Evolutionary conservation across 768 basidiomycete species (phyloP).

Genomic region (Psilocybe tampanensis): DNA sequence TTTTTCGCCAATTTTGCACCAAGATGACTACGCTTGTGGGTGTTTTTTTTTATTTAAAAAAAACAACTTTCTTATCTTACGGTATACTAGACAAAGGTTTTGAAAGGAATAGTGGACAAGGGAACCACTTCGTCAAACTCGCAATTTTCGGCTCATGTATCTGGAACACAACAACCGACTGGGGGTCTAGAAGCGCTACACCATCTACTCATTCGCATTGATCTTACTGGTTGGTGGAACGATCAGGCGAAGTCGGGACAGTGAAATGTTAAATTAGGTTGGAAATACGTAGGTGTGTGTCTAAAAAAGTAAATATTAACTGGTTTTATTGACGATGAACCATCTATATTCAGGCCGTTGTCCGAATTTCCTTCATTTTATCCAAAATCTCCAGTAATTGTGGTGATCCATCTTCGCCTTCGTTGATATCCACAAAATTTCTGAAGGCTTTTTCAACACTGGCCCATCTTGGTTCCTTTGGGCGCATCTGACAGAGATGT

Average conservation of each 20-base stretch:
- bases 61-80: constrained; percentile 14
- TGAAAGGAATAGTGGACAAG: constrained; percentile 62
- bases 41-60: constrained; percentile 2
- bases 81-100: constrained; percentile 48
- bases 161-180: constrained; percentile 37
- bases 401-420: constrained; percentile 20
- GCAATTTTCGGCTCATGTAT: constrained; percentile 23
- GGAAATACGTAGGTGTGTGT: no score
- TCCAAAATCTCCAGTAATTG: constrained; percentile 14
- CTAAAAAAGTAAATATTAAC: no score
- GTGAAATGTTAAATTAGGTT: no score
- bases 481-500: constrained; percentile 32
- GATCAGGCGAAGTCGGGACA: constrained; percentile 7
- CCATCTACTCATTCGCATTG: constrained; percentile 55
- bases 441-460: constrained; percentile 32
- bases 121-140: constrained; percentile 27
- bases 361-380: constrained; percentile 9
- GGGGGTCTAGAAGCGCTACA: constrained; percentile 58
- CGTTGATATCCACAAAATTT: constrained; percentile 24
- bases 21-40: constrained; percentile 64
- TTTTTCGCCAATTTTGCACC: constrained; percentile 53
- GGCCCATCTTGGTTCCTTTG: constrained; percentile 33
- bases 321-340: not conserved
- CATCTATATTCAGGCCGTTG: not conserved
- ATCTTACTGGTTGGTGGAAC: constrained; percentile 63